Percentiles rank a stretch among this genome's conserved stretches.
These are phyloP conservation scores for Graphilbum ipis-grandicollis DNA, from an alignment of 2,329 filamentous ascomycete genomes.

Conservation along the genomic window DNA sequence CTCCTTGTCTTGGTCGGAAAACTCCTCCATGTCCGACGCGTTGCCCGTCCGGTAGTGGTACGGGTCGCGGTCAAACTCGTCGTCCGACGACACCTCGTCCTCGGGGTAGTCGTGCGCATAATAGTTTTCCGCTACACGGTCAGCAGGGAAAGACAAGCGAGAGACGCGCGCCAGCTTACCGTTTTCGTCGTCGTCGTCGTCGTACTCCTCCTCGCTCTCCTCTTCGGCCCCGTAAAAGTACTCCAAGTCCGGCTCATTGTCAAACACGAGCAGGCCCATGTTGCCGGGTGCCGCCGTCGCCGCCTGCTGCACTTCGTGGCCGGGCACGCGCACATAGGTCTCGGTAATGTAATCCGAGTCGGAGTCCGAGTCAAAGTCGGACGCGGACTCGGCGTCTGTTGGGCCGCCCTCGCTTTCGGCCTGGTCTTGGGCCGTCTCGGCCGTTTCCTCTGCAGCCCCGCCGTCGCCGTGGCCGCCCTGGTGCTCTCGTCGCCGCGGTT, in stretches of 20 bases:
- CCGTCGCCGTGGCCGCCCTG: conserved; percentile 3
- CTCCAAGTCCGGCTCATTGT: conserved; percentile 38
- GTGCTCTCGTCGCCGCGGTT: conserved; percentile 5
- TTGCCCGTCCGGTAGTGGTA: conserved; percentile 37
- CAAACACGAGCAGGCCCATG: conserved; percentile 38
- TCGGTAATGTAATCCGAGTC: conserved; percentile 46
- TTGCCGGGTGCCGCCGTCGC: conserved; percentile 25
- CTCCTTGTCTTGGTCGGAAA: neutral
- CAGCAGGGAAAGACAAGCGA: neutral
- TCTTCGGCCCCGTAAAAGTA: conserved; percentile 43
- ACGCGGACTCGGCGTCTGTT: conserved; percentile 20
- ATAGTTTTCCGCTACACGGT: conserved; percentile 50
- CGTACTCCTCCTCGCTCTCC: conserved; percentile 43
- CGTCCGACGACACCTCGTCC: conserved; percentile 58
- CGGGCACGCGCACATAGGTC: conserved; percentile 45
- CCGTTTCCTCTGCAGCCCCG: conserved; percentile 18
- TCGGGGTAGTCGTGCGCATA: conserved; percentile 69
- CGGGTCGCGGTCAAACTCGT: conserved; percentile 39
- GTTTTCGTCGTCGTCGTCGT: conserved; percentile 49
- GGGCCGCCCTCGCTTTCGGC: conserved; percentile 16
- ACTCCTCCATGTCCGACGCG: conserved; percentile 36
- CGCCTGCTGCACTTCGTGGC: conserved; percentile 19
- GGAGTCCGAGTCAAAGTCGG: conserved; percentile 20
- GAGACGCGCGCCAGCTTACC: conserved; percentile 21
- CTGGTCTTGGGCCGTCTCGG: conserved; percentile 11